Evolutionary conservation across 2,329 filamentous ascomycete species (phyloP).

Genomic region (Onygenales sp.): DNA sequence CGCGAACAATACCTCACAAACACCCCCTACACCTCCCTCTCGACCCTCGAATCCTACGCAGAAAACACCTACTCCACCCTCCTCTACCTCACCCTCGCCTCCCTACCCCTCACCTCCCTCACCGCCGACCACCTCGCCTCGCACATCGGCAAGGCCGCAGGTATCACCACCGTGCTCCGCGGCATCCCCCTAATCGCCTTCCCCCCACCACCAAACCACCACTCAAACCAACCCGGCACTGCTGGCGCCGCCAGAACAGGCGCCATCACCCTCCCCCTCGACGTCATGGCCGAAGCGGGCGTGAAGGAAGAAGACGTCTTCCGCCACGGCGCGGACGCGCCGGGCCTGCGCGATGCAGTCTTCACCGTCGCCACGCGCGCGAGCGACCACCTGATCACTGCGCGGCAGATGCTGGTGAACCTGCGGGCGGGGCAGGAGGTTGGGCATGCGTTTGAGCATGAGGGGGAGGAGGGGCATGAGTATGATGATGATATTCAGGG

Average conservation of each 20-base stretch:
- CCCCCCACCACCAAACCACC: slow-evolving; percentile 51
- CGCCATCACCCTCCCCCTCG: slow-evolving; percentile 70
- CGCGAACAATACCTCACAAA: slow-evolving; percentile 77
- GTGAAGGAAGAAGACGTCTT: slow-evolving; percentile 86
- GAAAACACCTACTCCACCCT: slow-evolving; percentile 93
- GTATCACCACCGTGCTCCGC: slow-evolving; percentile 76
- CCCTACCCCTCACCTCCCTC: slow-evolving; percentile 68
- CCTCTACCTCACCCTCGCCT: slow-evolving; percentile 76
- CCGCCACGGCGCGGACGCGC: slow-evolving; percentile 65
- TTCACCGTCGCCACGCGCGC: slow-evolving; percentile 89
- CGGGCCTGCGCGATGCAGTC: slow-evolving; percentile 76
- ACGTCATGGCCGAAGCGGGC: slow-evolving; percentile 74
- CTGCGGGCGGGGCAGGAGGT: slow-evolving; percentile 63
- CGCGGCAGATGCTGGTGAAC: slow-evolving; percentile 79
- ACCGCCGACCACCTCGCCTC: slow-evolving; percentile 87
- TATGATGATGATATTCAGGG: slow-evolving; percentile 33
- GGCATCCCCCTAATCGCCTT: slow-evolving; percentile 84
- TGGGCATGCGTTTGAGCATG: slow-evolving; percentile 83
- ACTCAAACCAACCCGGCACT: slow-evolving; percentile 39
- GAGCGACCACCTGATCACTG: slow-evolving; percentile 92
- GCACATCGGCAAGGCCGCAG: slow-evolving; percentile 88
- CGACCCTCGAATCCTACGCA: slow-evolving; percentile 73
- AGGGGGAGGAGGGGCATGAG: slow-evolving; percentile 60
- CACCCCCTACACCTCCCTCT: slow-evolving; percentile 65
- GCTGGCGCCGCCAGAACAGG: slow-evolving; percentile 43